Evolutionary conservation across 2,329 filamentous ascomycete species (phyloP), one percentile per base, ranked within the genome.

Genomic region (Monosporascus sp.): DNA sequence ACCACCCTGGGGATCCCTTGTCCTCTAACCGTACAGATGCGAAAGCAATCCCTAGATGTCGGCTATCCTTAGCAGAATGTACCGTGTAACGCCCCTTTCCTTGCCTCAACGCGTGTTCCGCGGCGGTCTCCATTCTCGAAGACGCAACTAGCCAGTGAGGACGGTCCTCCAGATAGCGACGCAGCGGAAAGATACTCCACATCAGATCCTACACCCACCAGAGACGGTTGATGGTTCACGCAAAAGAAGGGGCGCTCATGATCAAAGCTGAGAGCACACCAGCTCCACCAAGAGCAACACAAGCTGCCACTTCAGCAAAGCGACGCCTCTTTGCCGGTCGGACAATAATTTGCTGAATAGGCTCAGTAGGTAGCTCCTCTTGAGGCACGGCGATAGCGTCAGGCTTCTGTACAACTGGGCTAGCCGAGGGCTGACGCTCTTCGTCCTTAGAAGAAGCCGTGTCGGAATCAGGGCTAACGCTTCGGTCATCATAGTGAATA

Each of bases 251-350:
- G 2, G 43, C 43, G 26, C 43, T 46, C 43, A 46, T 26, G 24
- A 57, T 55, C 41, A 59, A 43, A 3, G 50, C 53, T 22, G 54
- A 53, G 11, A 59, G 47, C 9, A 59, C 63, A 14, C 63, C 65
- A 48, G 63, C 67, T 37, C 64, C 62, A 24, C 67, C 66, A 4
- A 68, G 53, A 19, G 63, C 65, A 11, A 66, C 60, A 53, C 57
- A 68, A 37, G 65, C 66, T 16, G 64, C 65, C 46, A 63, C 62
- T 51, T 68, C 61, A 19, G 62, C 63, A 24, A 68, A 50, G 19
- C 65, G 63, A n/a, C 63, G 61, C 46, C 59, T 61, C 58, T 69
- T 69, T 11, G 62, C 56, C 26, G 67, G 65, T 20, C 62, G 59
- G 19, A 43, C 11, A 41, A 51, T 49, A 46, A 49, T 45, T 31